Evolutionary conservation across 2,329 filamentous ascomycete species (phyloP).

Genomic region (Rasamsonia emersonii): DNA sequence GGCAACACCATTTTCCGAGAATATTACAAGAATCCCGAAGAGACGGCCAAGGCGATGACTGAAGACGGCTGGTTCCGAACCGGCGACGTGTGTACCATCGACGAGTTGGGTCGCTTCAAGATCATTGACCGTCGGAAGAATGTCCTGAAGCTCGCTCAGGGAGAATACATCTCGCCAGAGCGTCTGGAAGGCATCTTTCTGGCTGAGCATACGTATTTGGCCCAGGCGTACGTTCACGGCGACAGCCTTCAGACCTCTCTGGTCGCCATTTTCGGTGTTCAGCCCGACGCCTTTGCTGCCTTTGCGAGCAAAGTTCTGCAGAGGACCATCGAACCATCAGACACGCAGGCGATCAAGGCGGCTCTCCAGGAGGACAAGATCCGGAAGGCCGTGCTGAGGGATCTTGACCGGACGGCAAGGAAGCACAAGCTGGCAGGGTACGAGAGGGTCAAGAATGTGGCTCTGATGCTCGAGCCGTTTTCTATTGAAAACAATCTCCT

Average conservation of each 20-base stretch:
- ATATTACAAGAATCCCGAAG: constrained; percentile 84
- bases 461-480: constrained; percentile 80
- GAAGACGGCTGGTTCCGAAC: constrained; percentile 95
- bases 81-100: constrained; percentile 81
- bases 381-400: constrained; percentile 63
- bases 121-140: constrained; percentile 98
- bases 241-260: constrained; percentile 73
- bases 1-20: constrained; percentile 73
- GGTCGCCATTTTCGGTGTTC: constrained; percentile 80
- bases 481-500: constrained; percentile 81
- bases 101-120: constrained; percentile 75
- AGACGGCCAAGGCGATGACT: constrained; percentile 74
- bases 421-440: constrained; percentile 87
- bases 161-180: constrained; percentile 96
- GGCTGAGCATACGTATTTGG: constrained; percentile 67
- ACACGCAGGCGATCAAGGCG: constrained; percentile 58
- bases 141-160: constrained; percentile 95
- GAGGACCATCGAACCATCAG: constrained; percentile 53
- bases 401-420: constrained; percentile 69
- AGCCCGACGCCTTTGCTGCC: constrained; percentile 71
- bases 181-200: constrained; percentile 93
- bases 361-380: constrained; percentile 63
- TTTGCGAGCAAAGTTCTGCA: constrained; percentile 73
- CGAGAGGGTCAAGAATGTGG: constrained; percentile 67
- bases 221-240: constrained; percentile 82